A percentile compares a stretch with the other conserved stretches of the same genome.
phyloP scores from a whole-genome alignment of 202 grass and related monocot species.

The Zoysia matrella region DNA sequence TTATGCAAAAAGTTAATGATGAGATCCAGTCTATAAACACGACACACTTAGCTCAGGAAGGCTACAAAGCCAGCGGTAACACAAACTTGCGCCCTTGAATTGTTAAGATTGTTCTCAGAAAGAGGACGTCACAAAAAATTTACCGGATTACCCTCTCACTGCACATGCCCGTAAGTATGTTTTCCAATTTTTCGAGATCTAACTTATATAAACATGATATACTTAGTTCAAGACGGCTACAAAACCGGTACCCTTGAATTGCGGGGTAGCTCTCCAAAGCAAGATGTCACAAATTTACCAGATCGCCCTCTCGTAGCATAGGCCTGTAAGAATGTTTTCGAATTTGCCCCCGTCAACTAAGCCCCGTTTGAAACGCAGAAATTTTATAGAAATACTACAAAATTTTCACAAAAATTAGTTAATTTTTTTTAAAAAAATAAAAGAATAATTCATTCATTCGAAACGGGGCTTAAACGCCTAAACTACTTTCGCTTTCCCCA shows the following conservation, averaged over 20 bases:
- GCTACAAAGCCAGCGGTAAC: too few relatives aligned
- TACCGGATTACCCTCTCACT: too few relatives aligned
- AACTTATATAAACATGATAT: too few relatives aligned
- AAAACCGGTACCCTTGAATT: constrained; percentile 8
- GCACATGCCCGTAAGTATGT: too few relatives aligned
- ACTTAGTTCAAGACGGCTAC: not conserved
- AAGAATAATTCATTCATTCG: not conserved
- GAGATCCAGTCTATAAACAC: not conserved
- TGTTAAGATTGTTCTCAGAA: too few relatives aligned
- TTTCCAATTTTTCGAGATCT: too few relatives aligned
- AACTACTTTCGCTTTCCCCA: constrained; percentile 17
- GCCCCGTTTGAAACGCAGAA: too few relatives aligned
- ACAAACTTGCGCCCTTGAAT: too few relatives aligned
- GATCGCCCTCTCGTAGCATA: not conserved
- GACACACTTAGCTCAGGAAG: too few relatives aligned
- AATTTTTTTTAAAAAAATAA: not conserved
- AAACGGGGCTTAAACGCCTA: not conserved
- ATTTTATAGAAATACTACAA: too few relatives aligned
- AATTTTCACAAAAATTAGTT: too few relatives aligned
- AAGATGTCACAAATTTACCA: not conserved
- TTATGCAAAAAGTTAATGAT: not conserved
- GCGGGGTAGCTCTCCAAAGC: not conserved
- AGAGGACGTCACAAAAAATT: too few relatives aligned
- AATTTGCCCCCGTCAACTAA: not conserved
- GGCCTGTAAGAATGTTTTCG: not conserved